Evolutionary conservation across 2,329 filamentous ascomycete species (phyloP).

Genomic region (Penicillium sp.): DNA sequence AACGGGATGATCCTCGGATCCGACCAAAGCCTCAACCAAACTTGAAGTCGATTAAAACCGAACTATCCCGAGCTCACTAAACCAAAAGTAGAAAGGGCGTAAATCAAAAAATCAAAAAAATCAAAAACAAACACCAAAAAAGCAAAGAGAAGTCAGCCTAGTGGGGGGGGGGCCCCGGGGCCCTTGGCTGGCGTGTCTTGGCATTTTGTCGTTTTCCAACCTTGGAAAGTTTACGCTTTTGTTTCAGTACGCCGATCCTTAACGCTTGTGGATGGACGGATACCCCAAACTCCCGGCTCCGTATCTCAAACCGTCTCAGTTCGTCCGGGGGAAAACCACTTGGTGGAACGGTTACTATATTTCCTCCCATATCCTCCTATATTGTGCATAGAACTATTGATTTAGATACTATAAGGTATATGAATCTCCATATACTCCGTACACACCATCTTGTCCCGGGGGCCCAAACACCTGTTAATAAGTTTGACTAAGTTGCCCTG

Average conservation of each 20-base stretch:
- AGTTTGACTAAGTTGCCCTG: neutral
- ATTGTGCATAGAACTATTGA: neutral
- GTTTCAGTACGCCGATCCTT: constrained; percentile 19
- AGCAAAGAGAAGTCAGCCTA: constrained; percentile 16
- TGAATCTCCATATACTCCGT: neutral
- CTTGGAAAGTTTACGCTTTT: constrained; percentile 11
- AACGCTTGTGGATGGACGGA: neutral
- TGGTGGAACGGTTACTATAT: neutral
- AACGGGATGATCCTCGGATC: neutral
- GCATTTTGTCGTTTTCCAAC: neutral
- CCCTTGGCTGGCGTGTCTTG: constrained; percentile 6
- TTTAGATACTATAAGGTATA: neutral
- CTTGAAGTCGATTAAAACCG: neutral
- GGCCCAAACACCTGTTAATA: neutral
- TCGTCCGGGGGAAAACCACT: constrained; percentile 3
- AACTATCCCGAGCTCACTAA: neutral
- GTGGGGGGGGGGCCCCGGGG: constrained; percentile 7
- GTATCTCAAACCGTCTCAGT: constrained; percentile 2
- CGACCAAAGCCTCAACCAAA: constrained; percentile 1
- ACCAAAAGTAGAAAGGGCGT: neutral
- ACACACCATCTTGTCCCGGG: neutral
- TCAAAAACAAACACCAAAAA: neutral
- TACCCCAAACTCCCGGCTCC: neutral
- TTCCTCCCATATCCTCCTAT: neutral
- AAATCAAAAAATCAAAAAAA: neutral